phyloP scores from a whole-genome alignment of 2,329 filamentous ascomycete genomes.

The Teratosphaeriaceae sp. region DNA sequence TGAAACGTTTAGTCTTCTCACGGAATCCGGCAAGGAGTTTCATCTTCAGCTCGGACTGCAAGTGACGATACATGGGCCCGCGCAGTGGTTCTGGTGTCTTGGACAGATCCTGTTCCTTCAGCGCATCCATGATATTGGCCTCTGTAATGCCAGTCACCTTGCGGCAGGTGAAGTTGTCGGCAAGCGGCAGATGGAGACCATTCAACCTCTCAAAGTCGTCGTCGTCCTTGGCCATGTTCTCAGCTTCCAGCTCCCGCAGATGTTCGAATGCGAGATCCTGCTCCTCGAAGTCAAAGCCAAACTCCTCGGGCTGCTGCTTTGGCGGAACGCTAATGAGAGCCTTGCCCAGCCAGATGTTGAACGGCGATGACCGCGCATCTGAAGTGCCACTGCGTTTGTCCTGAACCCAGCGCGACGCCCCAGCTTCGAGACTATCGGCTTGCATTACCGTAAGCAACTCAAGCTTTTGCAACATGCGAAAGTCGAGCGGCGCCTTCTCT shows the following conservation, averaged over 20 bases:
- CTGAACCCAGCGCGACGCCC: constrained; percentile 36
- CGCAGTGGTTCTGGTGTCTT: constrained; percentile 50
- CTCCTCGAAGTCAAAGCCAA: constrained; percentile 52
- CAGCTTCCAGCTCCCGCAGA: constrained; percentile 54
- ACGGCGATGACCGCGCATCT: constrained; percentile 20
- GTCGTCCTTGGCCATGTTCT: constrained; percentile 40
- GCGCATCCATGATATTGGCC: constrained; percentile 30
- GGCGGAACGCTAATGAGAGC: constrained; percentile 41
- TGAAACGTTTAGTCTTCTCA: constrained; percentile 44
- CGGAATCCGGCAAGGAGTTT: constrained; percentile 44
- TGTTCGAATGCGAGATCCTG: constrained; percentile 56
- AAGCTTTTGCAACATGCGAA: constrained; percentile 47
- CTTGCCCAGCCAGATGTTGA: constrained; percentile 54
- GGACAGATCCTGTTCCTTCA: constrained; percentile 51
- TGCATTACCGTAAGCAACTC: constrained; percentile 59
- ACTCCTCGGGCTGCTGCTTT: constrained; percentile 41
- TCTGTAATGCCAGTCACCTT: constrained; percentile 21
- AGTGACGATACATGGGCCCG: constrained; percentile 59
- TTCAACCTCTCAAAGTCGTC: constrained; percentile 34
- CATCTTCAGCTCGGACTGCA: constrained; percentile 51
- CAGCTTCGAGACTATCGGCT: constrained; percentile 51
- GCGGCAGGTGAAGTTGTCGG: constrained; percentile 35
- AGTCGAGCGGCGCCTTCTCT: constrained; percentile 43
- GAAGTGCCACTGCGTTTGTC: constrained; percentile 14
- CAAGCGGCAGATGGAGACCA: constrained; percentile 27